Base-by-base conservation (phyloP, 2,329 filamentous ascomycete genomes). In the Colletotrichum sp. region DNA sequence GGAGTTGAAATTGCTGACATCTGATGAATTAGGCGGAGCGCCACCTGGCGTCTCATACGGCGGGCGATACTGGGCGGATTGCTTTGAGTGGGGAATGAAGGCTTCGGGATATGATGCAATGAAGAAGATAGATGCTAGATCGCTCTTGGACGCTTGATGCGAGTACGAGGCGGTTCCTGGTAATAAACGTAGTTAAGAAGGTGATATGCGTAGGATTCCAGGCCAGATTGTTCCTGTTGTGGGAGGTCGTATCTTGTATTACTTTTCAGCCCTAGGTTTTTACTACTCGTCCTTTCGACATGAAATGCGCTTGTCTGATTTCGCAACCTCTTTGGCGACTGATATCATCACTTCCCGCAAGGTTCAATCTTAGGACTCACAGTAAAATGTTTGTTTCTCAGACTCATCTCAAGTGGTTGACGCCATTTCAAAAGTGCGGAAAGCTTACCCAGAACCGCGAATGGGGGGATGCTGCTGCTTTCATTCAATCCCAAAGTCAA, bases 11-110 rank as follows among this genome's bases (percentile, higher is more conserved):
- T 15, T 28, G 30, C 72, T 75, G 69, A 75, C 24, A 9, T 3
- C 10, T 49, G 24, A 36, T 5, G 2, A 28, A 10, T n/a, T 10
- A 74, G 72, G 72, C 18, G 72, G 59, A 8, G 67, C 60, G 13
- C 67, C 67, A 1, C 9, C 21, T 8, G 52, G 52, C 1, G n/a
- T 24, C n/a, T 60, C 60, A 18, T 44, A 52, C 6, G 72, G 72
- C 4, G 68, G 68, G 5, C 49, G 72, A 16, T 30, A 52, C 2
- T 75, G 69, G 69, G 68, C 72, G 7, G 69, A 75, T 55, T 75
- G 72, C 52, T 75, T 75, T 55, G 72, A 75, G 24, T 75, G 72
- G 72, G 72, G 72, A 13, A 62, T 71, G n/a, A 71, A 75, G 62
- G 69, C 72, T n/a, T 72, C 68, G 21, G 72, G 72, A 32, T 75